These are phyloP conservation scores for Wickerhamomyces hampshirensis DNA, from an alignment of 805 yeast species.

Conservation along the genomic window DNA sequence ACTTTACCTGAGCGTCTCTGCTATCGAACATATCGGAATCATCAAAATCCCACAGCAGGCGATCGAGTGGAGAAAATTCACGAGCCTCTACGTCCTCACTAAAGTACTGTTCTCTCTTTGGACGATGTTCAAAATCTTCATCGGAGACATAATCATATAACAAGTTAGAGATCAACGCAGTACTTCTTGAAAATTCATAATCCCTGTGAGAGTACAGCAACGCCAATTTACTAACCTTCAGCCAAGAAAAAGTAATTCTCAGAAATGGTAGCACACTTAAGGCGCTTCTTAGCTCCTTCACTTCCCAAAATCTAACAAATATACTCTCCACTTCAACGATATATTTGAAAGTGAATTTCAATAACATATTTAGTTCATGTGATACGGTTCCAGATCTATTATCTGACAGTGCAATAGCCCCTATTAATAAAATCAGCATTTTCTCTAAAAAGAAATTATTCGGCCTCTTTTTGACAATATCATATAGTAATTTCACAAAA, in stretches of 20 bases:
- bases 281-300: conserved; percentile 13
- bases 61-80: conserved; percentile 54
- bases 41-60: conserved; percentile 54
- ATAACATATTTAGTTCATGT: conserved; percentile 18
- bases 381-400: conserved; percentile 4
- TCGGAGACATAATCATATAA: conserved; percentile 14
- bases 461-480: conserved; percentile 12
- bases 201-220: conserved; percentile 30
- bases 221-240: conserved; percentile 44
- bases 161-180: conserved; percentile 28
- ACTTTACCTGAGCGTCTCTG: conserved; percentile 11
- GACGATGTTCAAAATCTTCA: conserved; percentile 26
- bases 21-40: conserved; percentile 10
- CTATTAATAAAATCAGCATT: conserved; percentile 32
- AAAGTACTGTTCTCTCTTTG: conserved; percentile 50
- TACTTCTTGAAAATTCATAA: conserved; percentile 26
- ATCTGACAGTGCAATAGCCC: conserved; percentile 29
- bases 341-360: conserved; percentile 39
- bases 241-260: conserved; percentile 54
- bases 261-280: conserved; percentile 31
- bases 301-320: conserved; percentile 28
- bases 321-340: conserved; percentile 30
- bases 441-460: conserved; percentile 23
- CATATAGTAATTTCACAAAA: conserved; percentile 25
- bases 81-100: conserved; percentile 59